Base-by-base conservation (phyloP, 192 early-diverging fungal genomes). In the Entophlyctis luteolus region DNA sequence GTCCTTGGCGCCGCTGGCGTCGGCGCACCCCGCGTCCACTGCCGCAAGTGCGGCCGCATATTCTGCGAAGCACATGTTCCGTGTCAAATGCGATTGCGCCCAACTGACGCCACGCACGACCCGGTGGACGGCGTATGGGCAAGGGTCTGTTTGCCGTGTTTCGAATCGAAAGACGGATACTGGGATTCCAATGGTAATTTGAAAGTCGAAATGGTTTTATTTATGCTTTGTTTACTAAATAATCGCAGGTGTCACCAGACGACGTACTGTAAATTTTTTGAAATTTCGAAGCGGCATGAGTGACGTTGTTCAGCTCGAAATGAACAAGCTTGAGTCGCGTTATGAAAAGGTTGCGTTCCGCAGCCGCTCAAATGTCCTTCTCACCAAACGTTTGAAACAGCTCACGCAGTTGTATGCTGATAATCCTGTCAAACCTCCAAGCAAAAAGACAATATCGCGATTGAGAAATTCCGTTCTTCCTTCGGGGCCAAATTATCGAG, bases 261-360 rank as follows among this genome's bases (percentile, higher is more conserved):
- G 53, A 34, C 42, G 68, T 29, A 84, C 78, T 2, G 20, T 59
- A 2, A 23, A 71, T 0, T 84, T 77, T 74, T 31, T 80, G 16
- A 72, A 68, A 45, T 23, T 72, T 18, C 34, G 82, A 25, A 80
- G 73, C 25, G 36, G 12, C 6, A 46, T 57, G 33, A 59, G 77
- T 5, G 75, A 75, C 39, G 60, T 63, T 29, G 45, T 76, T 23
- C 48, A 35, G 48, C 38, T 84, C 37, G 82, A 84, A 52, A 57
- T 63, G 2, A 84, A 84, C 50, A 84, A 78, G 72, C 56, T 84
- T 18, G 76, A 77, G 45, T 83, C 80, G 68, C 66, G 82, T 20
- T 60, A 83, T 46, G 82, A 84, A 62, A 84, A 79, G 73, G 81
- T 83, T 36, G 23, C 60, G n/a, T n/a, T n/a, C n/a, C n/a, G n/a